Evolutionary conservation across 202 grass and related monocot genomes (phyloP), one percentile per base, ranked within the genome.

Genomic region (Eragrostis tef): DNA sequence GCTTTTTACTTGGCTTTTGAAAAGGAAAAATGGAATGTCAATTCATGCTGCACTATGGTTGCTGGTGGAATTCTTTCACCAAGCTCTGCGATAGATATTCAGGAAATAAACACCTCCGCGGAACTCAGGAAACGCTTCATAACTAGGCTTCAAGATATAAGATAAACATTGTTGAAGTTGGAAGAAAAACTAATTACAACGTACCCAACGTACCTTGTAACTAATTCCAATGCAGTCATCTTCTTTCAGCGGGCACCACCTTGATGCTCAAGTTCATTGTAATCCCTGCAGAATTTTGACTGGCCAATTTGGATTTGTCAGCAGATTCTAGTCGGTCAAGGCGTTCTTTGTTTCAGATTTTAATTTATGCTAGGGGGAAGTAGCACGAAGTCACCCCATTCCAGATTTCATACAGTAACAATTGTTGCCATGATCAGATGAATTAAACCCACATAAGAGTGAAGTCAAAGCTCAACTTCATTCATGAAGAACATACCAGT

Each of bases 21-120:
- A 49, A 81, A 71, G 81, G 71, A 17, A 31, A 80, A 78, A 78
- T 81, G 66, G 17, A 43, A 74, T 52, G 68, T 10, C 50, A 83
- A 83, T 48, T 66, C 66, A 47, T 78, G 44, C 14, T 51, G 72
- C 63, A 70, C 52, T 62, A 43, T 15, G n/a, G 42, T 60, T 49
- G 67, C 24, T 73, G 48, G 7, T 14, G 6, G 58, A 6, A n/a
- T 66, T 72, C 19, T 48, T 14, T 77, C 6, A 60, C 12, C 26
- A 78, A 22, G 65, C 21, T 57, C 7, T 43, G 61, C 5, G 24
- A 56, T 68, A 20, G n/a, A 26, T 51, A 16, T 80, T 87, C 66
- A 73, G 39, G 31, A 27, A 15, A 42, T 26, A 7, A 60, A 44
- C 2, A 4, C 20, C 19, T 11, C 12, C 9, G 12, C 57, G 47